Evolutionary conservation across 768 basidiomycete species (phyloP), one percentile per base, ranked within the genome.

Genomic region (Tylopilus rubrobrunneus): DNA sequence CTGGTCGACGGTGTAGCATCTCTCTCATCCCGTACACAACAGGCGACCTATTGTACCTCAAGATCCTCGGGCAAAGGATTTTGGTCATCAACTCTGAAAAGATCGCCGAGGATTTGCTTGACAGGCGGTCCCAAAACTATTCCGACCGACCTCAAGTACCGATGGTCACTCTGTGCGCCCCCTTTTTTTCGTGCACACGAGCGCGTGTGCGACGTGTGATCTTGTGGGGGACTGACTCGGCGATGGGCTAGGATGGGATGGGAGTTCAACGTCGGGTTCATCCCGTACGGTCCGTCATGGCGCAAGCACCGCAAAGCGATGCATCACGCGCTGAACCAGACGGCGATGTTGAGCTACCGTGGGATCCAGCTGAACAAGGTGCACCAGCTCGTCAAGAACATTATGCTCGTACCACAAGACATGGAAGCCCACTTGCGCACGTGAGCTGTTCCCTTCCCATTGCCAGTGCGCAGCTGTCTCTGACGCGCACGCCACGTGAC

Each of bases 211-310:
- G 34, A 12, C 14, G 34, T 34, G 31, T 31, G 25, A 25, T 25
- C 25, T 5, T 25, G 3, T 25, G 25, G 31, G 33, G 33, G 33
- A 34, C 33, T 36, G 36, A 36, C 17, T 15, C 7, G 4, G 14
- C 5, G 15, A 5, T 14, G 36, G 36, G 15, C 17, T 17, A 61
- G 61, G 29, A 70, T 72, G 69, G 73, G 74, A 17, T 76, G 73
- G 70, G 71, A 72, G 46, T 75, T 73, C 52, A 69, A 73, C 48
- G 60, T 70, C 7, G 69, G 63, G 27, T 59, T 72, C 31, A 65
- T 71, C 56, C 66, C 60, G 2, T 75, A 77, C 52, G 73, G 72
- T 1, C 48, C 69, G 2, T 56, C 53, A 42, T 78, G 75, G 76
- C 67, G 73, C 8, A 62, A 56, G 31, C 71, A 76, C 51, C 60